These are phyloP conservation scores for Zea luxurians DNA, from an alignment of 176 grass and related monocot species.

Conservation along the genomic window DNA sequence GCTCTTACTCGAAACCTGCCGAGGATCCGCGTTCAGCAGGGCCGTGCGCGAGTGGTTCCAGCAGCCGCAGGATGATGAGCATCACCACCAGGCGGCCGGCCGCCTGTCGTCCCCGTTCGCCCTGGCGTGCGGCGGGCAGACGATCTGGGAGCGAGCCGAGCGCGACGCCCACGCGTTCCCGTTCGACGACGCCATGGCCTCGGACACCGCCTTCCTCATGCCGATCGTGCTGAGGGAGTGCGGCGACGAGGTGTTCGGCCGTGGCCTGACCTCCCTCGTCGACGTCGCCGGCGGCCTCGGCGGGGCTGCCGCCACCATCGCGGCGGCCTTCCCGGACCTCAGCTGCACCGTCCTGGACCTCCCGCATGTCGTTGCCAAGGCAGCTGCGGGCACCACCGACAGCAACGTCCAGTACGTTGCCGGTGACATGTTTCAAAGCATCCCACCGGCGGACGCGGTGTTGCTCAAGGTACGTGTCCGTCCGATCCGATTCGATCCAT, in stretches of 20 bases:
- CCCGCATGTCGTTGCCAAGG: neutral
- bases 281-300: conserved; percentile 48
- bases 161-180: neutral
- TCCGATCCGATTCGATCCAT: too few species aligned
- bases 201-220: conserved; percentile 28
- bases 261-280: conserved; percentile 39
- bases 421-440: neutral
- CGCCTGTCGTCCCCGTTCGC: neutral
- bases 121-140: neutral
- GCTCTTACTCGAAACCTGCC: neutral
- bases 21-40: too few species aligned
- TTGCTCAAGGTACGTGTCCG: conserved; percentile 3
- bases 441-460: neutral
- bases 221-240: conserved; percentile 1
- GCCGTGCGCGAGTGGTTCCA: neutral
- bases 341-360: conserved; percentile 9
- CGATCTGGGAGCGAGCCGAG: conserved; percentile 28
- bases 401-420: neutral
- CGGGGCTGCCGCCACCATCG: neutral
- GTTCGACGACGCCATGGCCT: conserved; percentile 41
- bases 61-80: neutral
- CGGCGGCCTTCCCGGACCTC: neutral
- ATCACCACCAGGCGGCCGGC: neutral
- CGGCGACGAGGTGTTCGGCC: conserved; percentile 21
- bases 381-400: neutral